These are phyloP conservation scores for Exophiala mesophila DNA, from an alignment of 2,329 filamentous ascomycete species.

Conservation along the genomic window DNA sequence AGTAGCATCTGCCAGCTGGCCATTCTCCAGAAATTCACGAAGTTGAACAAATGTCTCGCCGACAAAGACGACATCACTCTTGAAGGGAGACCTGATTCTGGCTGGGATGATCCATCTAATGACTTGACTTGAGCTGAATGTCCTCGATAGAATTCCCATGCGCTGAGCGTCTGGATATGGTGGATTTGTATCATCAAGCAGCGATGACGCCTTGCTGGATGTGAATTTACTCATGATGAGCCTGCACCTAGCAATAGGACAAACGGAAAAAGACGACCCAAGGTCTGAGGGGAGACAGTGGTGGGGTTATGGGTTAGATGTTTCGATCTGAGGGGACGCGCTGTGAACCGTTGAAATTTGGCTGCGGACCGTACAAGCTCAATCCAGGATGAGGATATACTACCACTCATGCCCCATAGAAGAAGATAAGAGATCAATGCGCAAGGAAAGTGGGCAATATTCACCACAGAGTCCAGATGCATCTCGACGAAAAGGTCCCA, in stretches of 20 bases:
- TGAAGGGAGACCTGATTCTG: conserved; percentile 62
- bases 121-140: conserved; percentile 69
- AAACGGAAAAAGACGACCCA: too few species aligned
- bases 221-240: background rate
- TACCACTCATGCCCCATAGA: too few species aligned
- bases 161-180: background rate
- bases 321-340: too few species aligned
- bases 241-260: background rate
- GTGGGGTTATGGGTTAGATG: too few species aligned
- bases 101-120: conserved; percentile 74
- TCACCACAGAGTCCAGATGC: too few species aligned
- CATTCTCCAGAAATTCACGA: conserved; percentile 61
- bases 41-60: conserved; percentile 79
- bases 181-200: background rate
- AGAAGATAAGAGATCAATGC: too few species aligned
- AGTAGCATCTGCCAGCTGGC: conserved; percentile 69
- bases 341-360: too few species aligned
- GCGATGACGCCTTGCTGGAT: background rate
- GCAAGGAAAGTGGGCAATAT: too few species aligned
- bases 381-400: too few species aligned
- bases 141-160: conserved; percentile 71
- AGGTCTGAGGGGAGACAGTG: too few species aligned
- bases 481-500: too few species aligned
- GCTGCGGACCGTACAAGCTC: too few species aligned
- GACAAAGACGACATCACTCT: conserved; percentile 82